Evolutionary conservation across 139 green algal species (phyloP).

Genomic region (Parachlorella kessleri): DNA sequence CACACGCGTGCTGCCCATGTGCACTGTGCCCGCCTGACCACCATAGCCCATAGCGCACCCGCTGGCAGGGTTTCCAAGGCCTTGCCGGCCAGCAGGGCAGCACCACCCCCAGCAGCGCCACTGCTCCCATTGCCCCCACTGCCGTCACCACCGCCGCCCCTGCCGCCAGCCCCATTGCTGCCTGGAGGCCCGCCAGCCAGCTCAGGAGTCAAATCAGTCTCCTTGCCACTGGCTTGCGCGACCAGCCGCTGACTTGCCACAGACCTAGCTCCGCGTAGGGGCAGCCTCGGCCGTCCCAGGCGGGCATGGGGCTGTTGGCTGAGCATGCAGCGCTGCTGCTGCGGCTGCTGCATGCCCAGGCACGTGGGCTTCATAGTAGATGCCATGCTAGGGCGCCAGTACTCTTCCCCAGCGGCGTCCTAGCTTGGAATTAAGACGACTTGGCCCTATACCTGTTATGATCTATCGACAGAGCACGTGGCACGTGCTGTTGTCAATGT

Average conservation of each 20-base stretch:
- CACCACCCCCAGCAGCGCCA: neutral
- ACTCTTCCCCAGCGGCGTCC: too few species aligned
- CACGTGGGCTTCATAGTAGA: too few species aligned
- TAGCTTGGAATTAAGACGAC: too few species aligned
- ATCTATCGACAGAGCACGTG: too few species aligned
- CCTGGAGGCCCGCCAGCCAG: slow-evolving; percentile 8
- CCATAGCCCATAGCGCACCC: neutral
- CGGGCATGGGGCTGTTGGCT: too few species aligned
- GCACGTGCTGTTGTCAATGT: too few species aligned
- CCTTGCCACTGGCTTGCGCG: neutral
- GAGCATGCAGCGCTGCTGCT: too few species aligned
- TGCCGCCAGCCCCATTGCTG: slow-evolving; percentile 5
- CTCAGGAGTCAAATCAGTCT: neutral
- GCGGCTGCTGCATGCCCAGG: too few species aligned
- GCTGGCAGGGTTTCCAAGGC: slow-evolving; percentile 43
- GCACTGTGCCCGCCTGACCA: neutral
- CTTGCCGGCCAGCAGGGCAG: slow-evolving; percentile 35
- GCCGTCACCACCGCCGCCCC: slow-evolving; percentile 23
- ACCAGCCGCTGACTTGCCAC: neutral
- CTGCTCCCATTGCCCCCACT: slow-evolving; percentile 2
- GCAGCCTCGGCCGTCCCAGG: too few species aligned
- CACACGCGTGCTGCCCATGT: neutral
- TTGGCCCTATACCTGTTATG: too few species aligned
- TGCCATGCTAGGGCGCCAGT: too few species aligned
- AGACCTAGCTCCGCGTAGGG: neutral